phyloP scores from a whole-genome alignment of 2,329 filamentous ascomycete genomes.

The Pseudocercospora eumusae region DNA sequence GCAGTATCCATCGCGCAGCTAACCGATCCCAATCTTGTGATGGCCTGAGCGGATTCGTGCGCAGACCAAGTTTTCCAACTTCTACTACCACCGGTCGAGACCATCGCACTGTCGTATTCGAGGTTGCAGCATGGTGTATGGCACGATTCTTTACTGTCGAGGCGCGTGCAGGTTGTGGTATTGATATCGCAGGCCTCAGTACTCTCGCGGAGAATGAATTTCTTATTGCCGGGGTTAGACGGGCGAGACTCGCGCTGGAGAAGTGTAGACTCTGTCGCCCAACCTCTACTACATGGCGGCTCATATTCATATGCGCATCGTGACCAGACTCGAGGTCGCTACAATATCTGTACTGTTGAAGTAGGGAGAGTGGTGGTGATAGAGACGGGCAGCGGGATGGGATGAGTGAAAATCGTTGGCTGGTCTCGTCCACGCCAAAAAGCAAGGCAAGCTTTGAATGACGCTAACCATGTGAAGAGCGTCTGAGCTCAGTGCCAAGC shows the following conservation, averaged over 20 bases:
- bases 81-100: conserved; percentile 26
- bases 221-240: conserved; percentile 15
- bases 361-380: conserved; percentile 10
- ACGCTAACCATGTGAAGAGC: not conserved
- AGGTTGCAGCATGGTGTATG: conserved; percentile 26
- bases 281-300: conserved; percentile 41
- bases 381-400: not conserved
- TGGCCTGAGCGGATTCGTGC: conserved; percentile 15
- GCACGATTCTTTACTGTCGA: conserved; percentile 1
- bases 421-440: not conserved
- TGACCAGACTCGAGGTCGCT: conserved; percentile 12
- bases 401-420: conserved; percentile 15
- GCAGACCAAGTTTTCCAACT: conserved; percentile 19
- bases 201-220: conserved; percentile 16
- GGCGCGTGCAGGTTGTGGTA: conserved; percentile 8
- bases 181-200: conserved; percentile 5
- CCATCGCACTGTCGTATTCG: conserved; percentile 26
- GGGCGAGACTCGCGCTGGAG: conserved; percentile 16
- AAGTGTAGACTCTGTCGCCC: conserved; percentile 26
- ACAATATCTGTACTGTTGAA: conserved; percentile 20
- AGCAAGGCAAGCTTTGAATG: not conserved
- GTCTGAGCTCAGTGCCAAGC: not conserved
- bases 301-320: conserved; percentile 42
- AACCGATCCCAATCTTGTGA: conserved; percentile 16
- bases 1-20: conserved; percentile 17